Conservation (phyloP, 2,329 filamentous ascomycete genomes). For the Xylaria sp. region DNA sequence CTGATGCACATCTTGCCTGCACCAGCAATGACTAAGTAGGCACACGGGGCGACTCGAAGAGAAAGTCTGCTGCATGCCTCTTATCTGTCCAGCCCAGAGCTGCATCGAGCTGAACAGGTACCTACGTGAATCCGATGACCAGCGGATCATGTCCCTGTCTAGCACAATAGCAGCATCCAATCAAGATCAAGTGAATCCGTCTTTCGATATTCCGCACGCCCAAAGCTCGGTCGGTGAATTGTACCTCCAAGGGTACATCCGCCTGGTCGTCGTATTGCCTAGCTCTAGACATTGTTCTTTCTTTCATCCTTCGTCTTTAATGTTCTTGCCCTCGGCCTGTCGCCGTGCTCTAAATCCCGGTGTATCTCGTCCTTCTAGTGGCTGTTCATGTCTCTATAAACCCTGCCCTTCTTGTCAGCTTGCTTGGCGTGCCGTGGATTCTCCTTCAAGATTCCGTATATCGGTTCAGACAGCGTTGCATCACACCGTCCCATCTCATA, state of each 20-base stretch:
- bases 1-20: neutral
- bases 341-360: constrained; percentile 11
- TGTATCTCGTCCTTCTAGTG: constrained; percentile 8
- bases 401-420: constrained; percentile 13
- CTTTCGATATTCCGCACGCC: constrained; percentile 18
- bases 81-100: neutral
- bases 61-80: neutral
- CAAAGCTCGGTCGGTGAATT: constrained; percentile 8
- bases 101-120: constrained; percentile 9
- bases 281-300: constrained; percentile 1
- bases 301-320: constrained; percentile 7
- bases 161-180: constrained; percentile 30
- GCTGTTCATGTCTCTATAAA: constrained; percentile 8
- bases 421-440: constrained; percentile 18
- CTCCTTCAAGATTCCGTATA: neutral
- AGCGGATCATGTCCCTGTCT: constrained; percentile 31
- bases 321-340: neutral
- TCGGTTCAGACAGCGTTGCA: constrained; percentile 3
- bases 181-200: constrained; percentile 29
- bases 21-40: constrained; percentile 9
- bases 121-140: constrained; percentile 9
- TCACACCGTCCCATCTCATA: constrained; percentile 38
- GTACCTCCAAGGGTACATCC: neutral
- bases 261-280: too few relatives aligned
- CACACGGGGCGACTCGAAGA: constrained; percentile 17